Evolutionary conservation across 1,139 yeast genomes (phyloP).

Genomic region (Scheffersomyces cryptocercus): DNA sequence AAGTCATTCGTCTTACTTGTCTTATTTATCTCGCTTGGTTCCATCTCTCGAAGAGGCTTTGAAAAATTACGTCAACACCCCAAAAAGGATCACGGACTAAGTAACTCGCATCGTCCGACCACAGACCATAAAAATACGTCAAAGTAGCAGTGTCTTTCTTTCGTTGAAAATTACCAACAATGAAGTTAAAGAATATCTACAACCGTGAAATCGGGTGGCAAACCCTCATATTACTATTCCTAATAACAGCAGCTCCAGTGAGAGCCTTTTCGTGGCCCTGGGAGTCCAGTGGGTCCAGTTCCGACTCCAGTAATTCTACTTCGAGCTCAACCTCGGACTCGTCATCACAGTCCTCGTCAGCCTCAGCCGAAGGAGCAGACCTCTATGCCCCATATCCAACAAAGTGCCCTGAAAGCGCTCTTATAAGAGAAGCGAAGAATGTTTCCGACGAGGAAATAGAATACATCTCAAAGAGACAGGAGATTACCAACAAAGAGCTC

Average conservation of each 20-base stretch:
- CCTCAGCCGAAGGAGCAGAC: constrained; percentile 9
- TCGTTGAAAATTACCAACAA: no score
- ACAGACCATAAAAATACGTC: no score
- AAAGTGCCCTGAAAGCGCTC: constrained; percentile 22
- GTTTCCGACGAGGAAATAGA: constrained; percentile 28
- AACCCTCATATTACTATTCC: no score
- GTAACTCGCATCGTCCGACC: no score
- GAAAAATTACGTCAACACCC: no score
- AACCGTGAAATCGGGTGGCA: no score
- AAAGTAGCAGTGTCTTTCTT: no score
- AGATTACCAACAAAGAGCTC: constrained; percentile 31
- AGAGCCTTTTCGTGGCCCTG: background rate
- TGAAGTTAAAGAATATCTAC: no score
- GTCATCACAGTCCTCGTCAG: constrained; percentile 1
- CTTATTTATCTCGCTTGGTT: no score
- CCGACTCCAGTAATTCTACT: constrained; percentile 5
- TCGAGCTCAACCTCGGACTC: background rate
- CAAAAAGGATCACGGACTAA: no score
- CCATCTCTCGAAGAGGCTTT: no score
- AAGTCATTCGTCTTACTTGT: no score
- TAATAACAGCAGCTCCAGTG: background rate
- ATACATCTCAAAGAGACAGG: constrained; percentile 30
- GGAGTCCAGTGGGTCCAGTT: constrained; percentile 2
- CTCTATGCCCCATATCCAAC: constrained; percentile 29
- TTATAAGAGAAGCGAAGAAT: constrained; percentile 27